Evolutionary conservation across 2,329 filamentous ascomycete species (phyloP).

Genomic region (Fusarium sp.): DNA sequence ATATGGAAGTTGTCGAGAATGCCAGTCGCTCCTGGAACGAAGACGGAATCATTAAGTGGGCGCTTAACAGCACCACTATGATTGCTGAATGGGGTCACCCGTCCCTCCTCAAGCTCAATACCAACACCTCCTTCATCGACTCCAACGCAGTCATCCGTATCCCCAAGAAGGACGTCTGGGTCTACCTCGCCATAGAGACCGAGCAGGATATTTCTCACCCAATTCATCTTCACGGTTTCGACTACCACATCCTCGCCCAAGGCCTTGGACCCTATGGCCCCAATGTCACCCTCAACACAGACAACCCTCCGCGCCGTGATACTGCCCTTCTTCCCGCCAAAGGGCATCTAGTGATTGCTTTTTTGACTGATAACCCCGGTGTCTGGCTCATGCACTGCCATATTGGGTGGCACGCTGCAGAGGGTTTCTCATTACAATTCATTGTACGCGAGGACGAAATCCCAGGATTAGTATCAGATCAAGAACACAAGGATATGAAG

Average conservation of each 20-base stretch:
- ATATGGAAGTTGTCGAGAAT: constrained; percentile 49
- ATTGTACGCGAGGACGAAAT: constrained; percentile 45
- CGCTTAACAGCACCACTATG: constrained; percentile 57
- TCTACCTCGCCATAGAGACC: constrained; percentile 52
- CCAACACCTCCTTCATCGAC: constrained; percentile 39
- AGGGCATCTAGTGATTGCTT: constrained; percentile 65
- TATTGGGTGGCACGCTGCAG: constrained; percentile 53
- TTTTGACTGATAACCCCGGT: constrained; percentile 65
- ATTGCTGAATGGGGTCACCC: constrained; percentile 52
- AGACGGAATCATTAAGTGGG: constrained; percentile 61
- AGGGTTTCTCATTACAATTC: constrained; percentile 46
- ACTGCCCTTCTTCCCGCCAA: constrained; percentile 62
- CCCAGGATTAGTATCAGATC: constrained; percentile 28
- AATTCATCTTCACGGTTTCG: constrained; percentile 57
- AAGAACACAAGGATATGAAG: constrained; percentile 29
- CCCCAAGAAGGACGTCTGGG: constrained; percentile 48
- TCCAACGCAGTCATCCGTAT: constrained; percentile 52
- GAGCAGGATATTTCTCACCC: constrained; percentile 51
- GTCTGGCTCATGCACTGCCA: constrained; percentile 68
- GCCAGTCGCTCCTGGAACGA: constrained; percentile 49
- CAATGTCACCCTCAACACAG: constrained; percentile 35
- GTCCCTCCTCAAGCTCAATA: constrained; percentile 47
- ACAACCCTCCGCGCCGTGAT: constrained; percentile 68
- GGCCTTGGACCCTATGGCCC: constrained; percentile 46
- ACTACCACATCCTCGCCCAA: constrained; percentile 52